A percentile compares a stretch with the other conserved stretches of the same genome.
Conservation (phyloP, 2,329 filamentous ascomycete species). For the Fusarium dlaminii region DNA sequence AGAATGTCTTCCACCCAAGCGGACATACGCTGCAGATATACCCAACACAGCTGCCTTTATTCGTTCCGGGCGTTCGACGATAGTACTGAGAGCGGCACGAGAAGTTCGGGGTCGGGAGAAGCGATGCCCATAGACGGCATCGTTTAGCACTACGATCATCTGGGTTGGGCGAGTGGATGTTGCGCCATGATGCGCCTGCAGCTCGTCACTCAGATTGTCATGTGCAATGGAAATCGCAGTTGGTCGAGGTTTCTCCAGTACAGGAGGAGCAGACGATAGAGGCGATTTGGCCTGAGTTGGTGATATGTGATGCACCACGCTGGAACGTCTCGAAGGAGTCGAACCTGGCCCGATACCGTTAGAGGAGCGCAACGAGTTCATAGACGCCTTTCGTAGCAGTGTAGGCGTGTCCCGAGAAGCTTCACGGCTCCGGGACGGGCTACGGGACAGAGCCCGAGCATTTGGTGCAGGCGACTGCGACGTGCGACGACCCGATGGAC, state of each 20-base stretch:
- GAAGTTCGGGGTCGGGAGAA: constrained; percentile 85
- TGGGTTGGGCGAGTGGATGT: constrained; percentile 58
- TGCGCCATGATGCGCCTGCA: constrained; percentile 67
- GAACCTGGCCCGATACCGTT: constrained; percentile 52
- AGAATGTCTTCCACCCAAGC: constrained; percentile 82
- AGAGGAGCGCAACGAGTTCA: constrained; percentile 64
- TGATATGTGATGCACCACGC: constrained; percentile 57
- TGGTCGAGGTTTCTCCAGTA: constrained; percentile 51
- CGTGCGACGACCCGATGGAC: constrained; percentile 50
- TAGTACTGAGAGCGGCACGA: constrained; percentile 75
- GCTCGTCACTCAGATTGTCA: constrained; percentile 74
- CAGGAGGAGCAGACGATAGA: constrained; percentile 36
- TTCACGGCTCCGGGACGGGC: constrained; percentile 53
- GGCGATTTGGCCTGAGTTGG: constrained; percentile 54
- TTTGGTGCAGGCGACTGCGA: constrained; percentile 38
- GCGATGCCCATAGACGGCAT: constrained; percentile 93
- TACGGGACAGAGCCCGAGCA: constrained; percentile 51
- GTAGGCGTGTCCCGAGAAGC: constrained; percentile 61
- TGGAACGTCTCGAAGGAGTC: constrained; percentile 58
- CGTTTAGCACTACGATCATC: constrained; percentile 87
- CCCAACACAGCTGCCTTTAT: constrained; percentile 86
- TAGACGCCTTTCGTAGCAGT: constrained; percentile 65
- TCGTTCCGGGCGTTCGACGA: constrained; percentile 93
- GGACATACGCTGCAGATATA: constrained; percentile 86
- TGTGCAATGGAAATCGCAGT: constrained; percentile 69